Evolutionary conservation across 2,329 filamentous ascomycete genomes (phyloP).

Genomic region (Apiospora pterosperma): DNA sequence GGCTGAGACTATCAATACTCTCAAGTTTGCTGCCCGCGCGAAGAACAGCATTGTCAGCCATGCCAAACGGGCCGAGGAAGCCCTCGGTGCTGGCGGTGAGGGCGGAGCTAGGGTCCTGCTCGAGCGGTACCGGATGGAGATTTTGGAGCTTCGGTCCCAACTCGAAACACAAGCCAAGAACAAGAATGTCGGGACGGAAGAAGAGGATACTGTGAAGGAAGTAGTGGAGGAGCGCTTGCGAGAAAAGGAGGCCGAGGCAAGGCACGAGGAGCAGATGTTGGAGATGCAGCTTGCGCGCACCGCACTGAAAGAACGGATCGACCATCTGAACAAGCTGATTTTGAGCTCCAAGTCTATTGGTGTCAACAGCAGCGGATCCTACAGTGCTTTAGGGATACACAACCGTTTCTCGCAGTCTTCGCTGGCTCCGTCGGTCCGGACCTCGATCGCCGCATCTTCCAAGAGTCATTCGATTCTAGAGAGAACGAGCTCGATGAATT

Average conservation of each 20-base stretch:
- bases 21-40: slow-evolving; percentile 94
- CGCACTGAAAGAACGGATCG: slow-evolving; percentile 93
- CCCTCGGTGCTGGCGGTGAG: slow-evolving; percentile 75
- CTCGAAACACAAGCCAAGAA: slow-evolving; percentile 78
- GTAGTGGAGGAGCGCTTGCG: slow-evolving; percentile 69
- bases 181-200: slow-evolving; percentile 58
- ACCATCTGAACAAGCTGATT: slow-evolving; percentile 92
- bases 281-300: slow-evolving; percentile 98
- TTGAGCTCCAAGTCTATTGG: slow-evolving; percentile 93
- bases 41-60: slow-evolving; percentile 98
- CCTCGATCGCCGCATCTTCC: slow-evolving; percentile 65
- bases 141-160: slow-evolving; percentile 74
- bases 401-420: slow-evolving; percentile 60
- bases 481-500: slow-evolving; percentile 65
- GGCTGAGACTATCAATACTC: slow-evolving; percentile 86
- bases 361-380: slow-evolving; percentile 76
- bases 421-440: slow-evolving; percentile 56
- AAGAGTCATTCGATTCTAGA: slow-evolving; percentile 51
- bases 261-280: slow-evolving; percentile 95
- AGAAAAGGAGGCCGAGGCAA: slow-evolving; percentile 76
- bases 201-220: slow-evolving; percentile 59
- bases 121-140: slow-evolving; percentile 92
- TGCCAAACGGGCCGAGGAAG: slow-evolving; percentile 91
- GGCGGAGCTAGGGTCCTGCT: slow-evolving; percentile 82
- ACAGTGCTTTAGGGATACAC: slow-evolving; percentile 64